Evolutionary conservation across 306 rosid genomes (phyloP), one percentile per base, ranked within the genome.

Genomic region (Quercus aquifolioides): DNA sequence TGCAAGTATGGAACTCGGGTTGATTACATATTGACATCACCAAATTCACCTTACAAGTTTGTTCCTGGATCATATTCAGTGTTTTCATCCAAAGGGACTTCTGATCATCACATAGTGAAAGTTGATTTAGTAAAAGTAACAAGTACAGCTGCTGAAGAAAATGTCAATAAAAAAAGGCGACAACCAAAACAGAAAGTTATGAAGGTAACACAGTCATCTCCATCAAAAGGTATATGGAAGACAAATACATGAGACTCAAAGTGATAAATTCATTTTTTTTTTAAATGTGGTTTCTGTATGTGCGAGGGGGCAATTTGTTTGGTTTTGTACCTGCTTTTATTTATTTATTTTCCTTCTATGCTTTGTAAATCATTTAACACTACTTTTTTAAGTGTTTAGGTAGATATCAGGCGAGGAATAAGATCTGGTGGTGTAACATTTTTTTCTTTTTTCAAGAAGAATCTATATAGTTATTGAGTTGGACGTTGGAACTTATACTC

Each of bases 91-190:
- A 92, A 95, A 85, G 98, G 99, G 64, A 95, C 98, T 60, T 96
- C 99, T 43, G 97, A 96, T 89, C 99, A 96, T 87, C 99, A 96
- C 86, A 91, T 96, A 58, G 98, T 96, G 79, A 96, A 87, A 81
- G 99, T 81, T 77, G 98, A 96, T 31, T 58, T 93, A 31, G 63
- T 86, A 43, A 96, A 84, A 84, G 78, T 28, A 73, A 73, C 65
- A 31, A 74, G 20, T 58, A 64, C 69, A 67, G 23, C 74, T 43
- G 67, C 85, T 55, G 79, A 80, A 70, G 86, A 82, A 80, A 78
- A 83, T 54, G 56, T 55, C 78, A 77, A 65, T 26, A 80, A 74
- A 75, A 83, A 74, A 64, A 79, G 71, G 13, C 77, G 76, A 55
- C 87, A 84, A 41, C 57, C 85, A 12, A 84, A 86, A 56, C 92